Conservation (phyloP, 768 basidiomycete species). For the Boletus rubescentipes region DNA sequence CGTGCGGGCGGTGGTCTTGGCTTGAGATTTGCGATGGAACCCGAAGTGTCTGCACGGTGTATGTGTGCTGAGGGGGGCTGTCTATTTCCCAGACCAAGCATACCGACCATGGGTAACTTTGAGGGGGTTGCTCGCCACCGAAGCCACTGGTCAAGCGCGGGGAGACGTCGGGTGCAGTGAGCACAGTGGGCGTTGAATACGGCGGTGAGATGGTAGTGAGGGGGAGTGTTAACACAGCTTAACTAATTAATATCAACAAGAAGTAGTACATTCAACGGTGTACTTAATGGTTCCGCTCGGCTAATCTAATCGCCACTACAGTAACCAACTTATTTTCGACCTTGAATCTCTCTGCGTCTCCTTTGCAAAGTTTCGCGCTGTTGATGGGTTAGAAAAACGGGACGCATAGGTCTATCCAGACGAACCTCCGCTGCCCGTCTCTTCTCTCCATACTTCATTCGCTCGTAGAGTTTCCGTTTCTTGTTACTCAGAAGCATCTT, state of each 20-base stretch:
- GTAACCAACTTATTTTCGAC: constrained; percentile 26
- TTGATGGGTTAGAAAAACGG: constrained; percentile 9
- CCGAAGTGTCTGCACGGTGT: constrained; percentile 24
- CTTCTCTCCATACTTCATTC: constrained; percentile 84
- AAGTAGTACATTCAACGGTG: no score
- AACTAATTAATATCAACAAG: constrained; percentile 11
- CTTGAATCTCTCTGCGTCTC: constrained; percentile 55
- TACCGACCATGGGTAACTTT: constrained; percentile 36
- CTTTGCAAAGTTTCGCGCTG: constrained; percentile 63
- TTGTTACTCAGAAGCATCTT: constrained; percentile 99
- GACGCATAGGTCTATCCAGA: constrained; percentile 7
- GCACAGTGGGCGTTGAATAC: not conserved
- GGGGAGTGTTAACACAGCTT: constrained; percentile 7
- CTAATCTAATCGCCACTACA: not conserved
- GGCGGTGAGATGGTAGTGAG: constrained; percentile 3
- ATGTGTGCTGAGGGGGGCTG: constrained; percentile 29
- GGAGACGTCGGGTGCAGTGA: constrained; percentile 3
- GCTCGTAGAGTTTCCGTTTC: constrained; percentile 89
- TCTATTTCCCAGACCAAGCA: constrained; percentile 38
- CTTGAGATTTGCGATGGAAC: constrained; percentile 30
- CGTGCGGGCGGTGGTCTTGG: constrained; percentile 45
- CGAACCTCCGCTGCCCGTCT: constrained; percentile 79
- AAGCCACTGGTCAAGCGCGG: not conserved
- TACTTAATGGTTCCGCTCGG: no score
- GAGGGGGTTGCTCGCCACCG: not conserved